These are phyloP conservation scores for Albugo laibachii DNA, from an alignment of 352 stramenopile species.

Conservation along the genomic window DNA sequence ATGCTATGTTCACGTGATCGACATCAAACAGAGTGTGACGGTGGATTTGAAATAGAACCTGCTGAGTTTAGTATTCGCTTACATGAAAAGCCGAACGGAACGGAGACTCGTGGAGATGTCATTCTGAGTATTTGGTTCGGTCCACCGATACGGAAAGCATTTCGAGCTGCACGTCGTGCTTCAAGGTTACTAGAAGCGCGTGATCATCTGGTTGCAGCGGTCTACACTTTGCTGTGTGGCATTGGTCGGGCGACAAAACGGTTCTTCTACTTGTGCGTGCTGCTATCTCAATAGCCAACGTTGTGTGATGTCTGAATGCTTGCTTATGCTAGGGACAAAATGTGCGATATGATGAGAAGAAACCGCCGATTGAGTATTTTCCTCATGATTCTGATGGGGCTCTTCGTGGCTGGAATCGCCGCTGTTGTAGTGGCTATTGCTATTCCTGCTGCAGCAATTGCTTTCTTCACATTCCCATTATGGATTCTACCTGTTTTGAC, in stretches of 20 bases:
- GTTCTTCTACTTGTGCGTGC: no score
- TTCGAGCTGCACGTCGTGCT: conserved; percentile 43
- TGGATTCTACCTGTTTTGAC: conserved; percentile 68
- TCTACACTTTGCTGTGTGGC: conserved; percentile 21
- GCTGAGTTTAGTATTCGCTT: conserved; percentile 24
- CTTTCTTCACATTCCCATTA: conserved; percentile 62
- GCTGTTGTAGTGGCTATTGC: conserved; percentile 46
- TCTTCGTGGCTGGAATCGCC: conserved; percentile 22
- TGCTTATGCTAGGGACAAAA: neutral
- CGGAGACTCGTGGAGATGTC: conserved; percentile 31
- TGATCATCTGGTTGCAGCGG: conserved; percentile 31
- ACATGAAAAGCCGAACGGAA: conserved; percentile 18
- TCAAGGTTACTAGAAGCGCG: conserved; percentile 54
- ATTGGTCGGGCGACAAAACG: no score
- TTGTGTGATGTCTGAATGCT: neutral
- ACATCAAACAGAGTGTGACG: no score
- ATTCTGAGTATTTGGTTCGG: conserved; percentile 52
- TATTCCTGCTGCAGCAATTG: conserved; percentile 40
- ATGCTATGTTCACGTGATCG: no score
- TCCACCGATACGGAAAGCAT: conserved; percentile 52
- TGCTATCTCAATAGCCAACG: no score
- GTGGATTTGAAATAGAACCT: no score
- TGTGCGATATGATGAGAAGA: conserved; percentile 7
- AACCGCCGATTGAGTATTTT: conserved; percentile 51
- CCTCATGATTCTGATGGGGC: conserved; percentile 28